Evolutionary conservation across 805 yeast species (phyloP), one percentile per base, ranked within the genome.

Genomic region (Ogataea paradorogensis): DNA sequence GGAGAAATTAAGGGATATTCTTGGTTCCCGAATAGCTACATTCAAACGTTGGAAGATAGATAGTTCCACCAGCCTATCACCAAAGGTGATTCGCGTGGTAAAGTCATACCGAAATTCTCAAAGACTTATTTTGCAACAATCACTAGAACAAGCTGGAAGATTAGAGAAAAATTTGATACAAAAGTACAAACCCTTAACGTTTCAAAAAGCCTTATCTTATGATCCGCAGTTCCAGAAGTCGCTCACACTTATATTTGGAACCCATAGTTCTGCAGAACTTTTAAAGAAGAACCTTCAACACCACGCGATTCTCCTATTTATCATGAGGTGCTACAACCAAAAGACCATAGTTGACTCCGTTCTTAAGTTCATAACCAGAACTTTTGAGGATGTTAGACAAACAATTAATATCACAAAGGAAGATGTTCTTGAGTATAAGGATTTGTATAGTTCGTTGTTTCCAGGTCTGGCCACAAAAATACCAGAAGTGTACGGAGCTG

Each of bases 261-360:
- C 78, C 9, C 59, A 73, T 3, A 66, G 69, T 15, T 78, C 71
- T 50, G 80, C 76, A 4, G 78, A 75, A 32, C 51, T 84, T 11
- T 52, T 71, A 2, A 66, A 59, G 3, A 65, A 74, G 30, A 66
- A 70, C 29, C 67, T 78, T 32, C 62, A 78, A 42, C 81, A 80
- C 40, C 83, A 80, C 48, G 73, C 74, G 2, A 64, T 84, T 58
- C 57, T 81, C 15, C 58, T 84, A 27, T 84, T 82, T 77, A 63
- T 84, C 18, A 74, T 84, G 25, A 68, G 88, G 50, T 72, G 76
- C 42, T 63, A 68, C 41, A 82, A 80, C 54, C 65, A 63, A 31
- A 49, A 55, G 4, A 55, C 51, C 8, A 59, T 50, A 3, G 33
- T n/a, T 2, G 71, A 66, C 26, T 55, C 55, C 15, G 58, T 62